Evolutionary conservation across 495 filamentous ascomycete genomes (phyloP).

Genomic region (Xylaria grammica): DNA sequence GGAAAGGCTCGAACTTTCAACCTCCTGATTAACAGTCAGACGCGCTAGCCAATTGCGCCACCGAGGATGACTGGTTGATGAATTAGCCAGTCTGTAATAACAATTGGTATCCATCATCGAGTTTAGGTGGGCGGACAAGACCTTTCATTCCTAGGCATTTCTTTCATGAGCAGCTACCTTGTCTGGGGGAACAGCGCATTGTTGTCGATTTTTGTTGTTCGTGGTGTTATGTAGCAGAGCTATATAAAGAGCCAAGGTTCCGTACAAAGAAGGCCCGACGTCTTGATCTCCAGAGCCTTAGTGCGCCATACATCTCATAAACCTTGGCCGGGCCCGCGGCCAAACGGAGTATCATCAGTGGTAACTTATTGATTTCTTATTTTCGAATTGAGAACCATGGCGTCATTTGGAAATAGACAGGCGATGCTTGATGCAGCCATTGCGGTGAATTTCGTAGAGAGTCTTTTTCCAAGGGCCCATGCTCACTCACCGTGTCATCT

Average conservation of each 20-base stretch:
- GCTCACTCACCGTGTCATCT: not conserved
- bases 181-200: conserved; percentile 1
- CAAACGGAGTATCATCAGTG: too few relatives aligned
- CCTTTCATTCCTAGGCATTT: not conserved
- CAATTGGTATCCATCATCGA: not conserved
- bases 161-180: too few relatives aligned
- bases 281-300: not conserved
- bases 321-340: too few relatives aligned
- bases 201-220: not conserved
- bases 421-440: not conserved
- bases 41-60: too few relatives aligned
- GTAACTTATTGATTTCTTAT: not conserved
- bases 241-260: conserved; percentile 4
- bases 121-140: not conserved
- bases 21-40: too few relatives aligned
- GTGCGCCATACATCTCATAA: not conserved
- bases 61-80: too few relatives aligned
- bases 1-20: too few relatives aligned
- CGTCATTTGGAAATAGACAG: not conserved
- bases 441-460: conserved; percentile 4
- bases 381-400: not conserved
- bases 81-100: too few relatives aligned
- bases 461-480: not conserved
- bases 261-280: not conserved
- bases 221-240: too few relatives aligned